phyloP scores from a whole-genome alignment of 345 rosid genomes.

The Eucalyptus cloeziana region DNA sequence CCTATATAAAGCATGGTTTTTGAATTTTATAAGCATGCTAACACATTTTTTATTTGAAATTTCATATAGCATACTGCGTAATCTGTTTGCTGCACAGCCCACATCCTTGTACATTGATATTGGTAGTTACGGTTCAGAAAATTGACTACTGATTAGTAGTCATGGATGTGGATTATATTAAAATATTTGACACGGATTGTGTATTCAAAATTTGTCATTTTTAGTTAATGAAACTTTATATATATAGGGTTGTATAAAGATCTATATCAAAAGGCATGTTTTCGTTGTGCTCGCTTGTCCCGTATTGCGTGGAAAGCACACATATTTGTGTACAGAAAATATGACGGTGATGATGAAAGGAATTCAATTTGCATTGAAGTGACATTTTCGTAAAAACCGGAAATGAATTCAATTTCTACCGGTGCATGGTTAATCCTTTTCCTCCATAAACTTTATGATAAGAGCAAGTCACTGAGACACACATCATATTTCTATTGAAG shows the following conservation, averaged over 20 bases:
- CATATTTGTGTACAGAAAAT: background rate
- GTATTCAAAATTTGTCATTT: background rate
- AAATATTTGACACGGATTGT: background rate
- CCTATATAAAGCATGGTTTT: background rate
- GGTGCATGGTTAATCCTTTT: background rate
- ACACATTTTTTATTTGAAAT: background rate
- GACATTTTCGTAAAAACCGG: background rate
- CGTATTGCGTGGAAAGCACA: background rate
- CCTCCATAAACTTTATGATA: background rate
- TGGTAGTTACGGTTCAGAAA: background rate
- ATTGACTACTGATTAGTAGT: background rate
- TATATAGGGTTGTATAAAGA: background rate
- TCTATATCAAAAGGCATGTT: background rate
- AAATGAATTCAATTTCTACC: background rate
- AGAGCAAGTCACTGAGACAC: background rate
- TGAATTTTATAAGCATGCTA: background rate
- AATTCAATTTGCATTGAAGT: background rate
- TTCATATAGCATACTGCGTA: background rate
- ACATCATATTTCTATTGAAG: background rate
- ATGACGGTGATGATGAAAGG: background rate
- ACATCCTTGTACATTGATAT: background rate
- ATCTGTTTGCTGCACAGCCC: background rate
- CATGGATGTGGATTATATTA: background rate
- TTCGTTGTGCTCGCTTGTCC: background rate
- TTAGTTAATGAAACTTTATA: no score